These are phyloP conservation scores for Epicoccum sorghinum DNA, from an alignment of 2,329 filamentous ascomycete genomes.

Conservation along the genomic window DNA sequence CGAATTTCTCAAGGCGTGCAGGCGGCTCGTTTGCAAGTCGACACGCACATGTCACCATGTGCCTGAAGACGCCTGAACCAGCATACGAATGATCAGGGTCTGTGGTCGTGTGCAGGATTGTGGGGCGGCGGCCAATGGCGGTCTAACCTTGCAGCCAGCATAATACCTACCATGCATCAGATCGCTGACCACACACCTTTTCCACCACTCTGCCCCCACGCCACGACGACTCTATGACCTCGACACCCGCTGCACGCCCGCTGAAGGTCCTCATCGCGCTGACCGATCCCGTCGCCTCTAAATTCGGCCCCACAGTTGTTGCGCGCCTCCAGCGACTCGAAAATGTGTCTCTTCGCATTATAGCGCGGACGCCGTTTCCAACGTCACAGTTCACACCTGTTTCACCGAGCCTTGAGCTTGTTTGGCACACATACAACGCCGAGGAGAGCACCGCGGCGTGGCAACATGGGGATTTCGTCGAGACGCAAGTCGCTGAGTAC, in stretches of 20 bases:
- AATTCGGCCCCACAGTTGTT: constrained; percentile 69
- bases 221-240: constrained; percentile 25
- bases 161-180: constrained; percentile 1
- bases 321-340: constrained; percentile 72
- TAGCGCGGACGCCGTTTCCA: constrained; percentile 38
- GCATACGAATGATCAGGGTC: constrained; percentile 3
- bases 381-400: constrained; percentile 28
- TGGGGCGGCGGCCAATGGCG: constrained; percentile 30
- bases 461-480: constrained; percentile 33
- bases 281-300: constrained; percentile 68
- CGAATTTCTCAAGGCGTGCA: background rate
- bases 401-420: constrained; percentile 34
- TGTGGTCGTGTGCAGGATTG: constrained; percentile 9
- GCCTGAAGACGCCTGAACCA: background rate
- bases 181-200: constrained; percentile 2
- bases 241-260: constrained; percentile 29
- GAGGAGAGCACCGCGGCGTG: constrained; percentile 28
- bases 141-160: constrained; percentile 22
- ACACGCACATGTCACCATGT: background rate
- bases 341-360: constrained; percentile 58
- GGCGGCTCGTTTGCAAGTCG: background rate
- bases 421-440: constrained; percentile 39
- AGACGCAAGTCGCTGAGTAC: constrained; percentile 68
- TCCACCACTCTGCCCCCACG: constrained; percentile 12
- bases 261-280: constrained; percentile 66